Evolutionary conservation across 805 yeast genomes (phyloP).

Genomic region (Lachancea waltii): DNA sequence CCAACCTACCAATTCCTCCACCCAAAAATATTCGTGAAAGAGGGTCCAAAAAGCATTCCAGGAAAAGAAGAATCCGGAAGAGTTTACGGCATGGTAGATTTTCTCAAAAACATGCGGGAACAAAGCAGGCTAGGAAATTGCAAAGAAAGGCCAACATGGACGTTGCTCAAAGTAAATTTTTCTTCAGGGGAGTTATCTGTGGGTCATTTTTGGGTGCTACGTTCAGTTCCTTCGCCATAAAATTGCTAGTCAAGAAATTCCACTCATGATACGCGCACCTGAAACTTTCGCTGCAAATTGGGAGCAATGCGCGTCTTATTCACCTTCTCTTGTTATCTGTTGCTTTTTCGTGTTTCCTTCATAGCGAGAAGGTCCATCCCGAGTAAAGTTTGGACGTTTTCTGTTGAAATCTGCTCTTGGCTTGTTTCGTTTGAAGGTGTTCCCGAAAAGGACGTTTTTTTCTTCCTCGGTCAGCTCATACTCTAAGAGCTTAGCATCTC

Average conservation of each 20-base stretch:
- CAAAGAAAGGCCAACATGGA: not conserved
- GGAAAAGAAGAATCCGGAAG: not conserved
- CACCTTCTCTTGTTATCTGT: not conserved
- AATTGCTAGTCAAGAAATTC: slow-evolving; percentile 7
- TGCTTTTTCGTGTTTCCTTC: slow-evolving; percentile 5
- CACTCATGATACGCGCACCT: not conserved
- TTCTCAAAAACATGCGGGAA: not conserved
- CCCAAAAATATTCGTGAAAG: slow-evolving; percentile 1
- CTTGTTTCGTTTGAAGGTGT: slow-evolving; percentile 1
- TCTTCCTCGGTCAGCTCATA: slow-evolving; percentile 29
- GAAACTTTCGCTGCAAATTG: not conserved
- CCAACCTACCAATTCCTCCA: too few species aligned
- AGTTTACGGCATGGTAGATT: not conserved
- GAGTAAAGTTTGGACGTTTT: slow-evolving; percentile 1
- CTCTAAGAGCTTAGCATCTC: slow-evolving; percentile 28
- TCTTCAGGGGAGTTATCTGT: slow-evolving; percentile 24
- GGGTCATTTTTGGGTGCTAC: slow-evolving; percentile 30
- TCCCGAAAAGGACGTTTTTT: slow-evolving; percentile 29
- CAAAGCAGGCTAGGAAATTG: not conserved
- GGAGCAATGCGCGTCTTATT: not conserved
- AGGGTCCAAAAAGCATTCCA: not conserved
- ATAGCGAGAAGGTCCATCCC: slow-evolving; percentile 5
- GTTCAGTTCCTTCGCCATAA: slow-evolving; percentile 19
- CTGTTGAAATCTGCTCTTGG: slow-evolving; percentile 5
- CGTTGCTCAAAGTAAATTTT: slow-evolving; percentile 8